Base-by-base conservation (phyloP, 1,284 basidiomycete species). In the Ustilago loliicola region DNA sequence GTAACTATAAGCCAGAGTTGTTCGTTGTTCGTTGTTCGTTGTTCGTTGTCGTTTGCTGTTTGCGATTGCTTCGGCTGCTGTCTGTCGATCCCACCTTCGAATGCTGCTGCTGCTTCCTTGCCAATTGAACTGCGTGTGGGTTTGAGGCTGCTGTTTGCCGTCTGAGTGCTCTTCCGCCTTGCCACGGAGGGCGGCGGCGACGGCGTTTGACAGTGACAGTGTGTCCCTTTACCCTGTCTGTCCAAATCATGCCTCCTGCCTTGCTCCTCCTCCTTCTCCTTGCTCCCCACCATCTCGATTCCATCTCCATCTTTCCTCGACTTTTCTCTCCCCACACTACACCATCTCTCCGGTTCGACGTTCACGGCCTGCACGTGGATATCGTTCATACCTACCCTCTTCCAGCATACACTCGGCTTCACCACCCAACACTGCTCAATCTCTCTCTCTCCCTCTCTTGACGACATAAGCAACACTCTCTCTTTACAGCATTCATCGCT, bases 361-460 rank as follows among this genome's bases (percentile, higher is more conserved):
- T 61, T 45, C 71, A 68, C 71, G 71, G 65, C 71, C 17, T 66
- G 71, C 65, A 68, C 66, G 66, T 65, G 58, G 21, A 68, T 29
- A 6, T 45, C 54, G 17, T 10, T 52, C 27, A 32, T 15, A 40
- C 17, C 27, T 30, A 15, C 40, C 48, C 34, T 19, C 11, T 3
- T 23, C 13, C n/a, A 8, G 15, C 36, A 38, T 15, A 38, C 36
- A 38, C 15, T 15, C 36, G 15, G 36, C 36, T 38, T 38, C 36
- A 38, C 36, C 19, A 7, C 51, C 23, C n/a, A n/a, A n/a, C n/a
- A n/a, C n/a, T n/a, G n/a, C 53, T 9, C 32, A 15, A 19, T 29
- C 21, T 27, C 42, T 25, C 15, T 21, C 52, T 25, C 2, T 23
- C 42, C 17, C 8, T 21, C 21, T 17, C 42, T 45, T 21, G 40